Base-by-base conservation (phyloP, 306 rosid genomes). In the Cucurbita ficifolia region DNA sequence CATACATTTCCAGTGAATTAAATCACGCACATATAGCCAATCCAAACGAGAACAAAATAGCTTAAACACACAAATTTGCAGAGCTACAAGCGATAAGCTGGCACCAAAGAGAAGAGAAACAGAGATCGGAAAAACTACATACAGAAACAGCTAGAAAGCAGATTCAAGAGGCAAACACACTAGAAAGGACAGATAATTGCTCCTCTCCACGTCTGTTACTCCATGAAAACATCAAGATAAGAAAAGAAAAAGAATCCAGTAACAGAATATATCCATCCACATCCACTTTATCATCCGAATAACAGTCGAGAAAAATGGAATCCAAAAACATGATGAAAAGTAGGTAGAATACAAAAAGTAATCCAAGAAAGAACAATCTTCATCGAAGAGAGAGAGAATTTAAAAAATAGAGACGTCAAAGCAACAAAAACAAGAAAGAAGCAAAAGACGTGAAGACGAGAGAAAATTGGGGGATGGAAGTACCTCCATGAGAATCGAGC, bases 271-370 rank as follows among this genome's bases (percentile, higher is more conserved):
- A 43, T 67, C 24, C 52, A 17, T 40, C 43, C 67, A 21, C 45
- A 22, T 65, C 72, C 72, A 43, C 54, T 65, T 65, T 43, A 19
- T 65, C 54, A 38, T 33, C n/a, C 1, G 50, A 67, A 67, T 11
- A 67, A 19, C 72, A 67, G 54, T 54, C 72, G 45, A 43, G 38
- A 43, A 21, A 67, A 19, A 67, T 54, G 72, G 72, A 67, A 67
- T 67, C 72, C 35, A 10, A 65, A 43, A 65, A 36, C 11, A 9
- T 19, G 12, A 5, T n/a, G 21, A 39, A 39, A 39, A 63, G 52
- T 49, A 64, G 24, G 48, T n/a, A 11, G 9, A 49, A 49, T 1
- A 43, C 11, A 40, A 18, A 4, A 5, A 57, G 33, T 43, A 62
- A 38, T 62, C 49, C n/a, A 49, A 49, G 24, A 62, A 35, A 35